Conservation (phyloP, 176 grass and related monocot genomes). For the Phoenix dactylifera region DNA sequence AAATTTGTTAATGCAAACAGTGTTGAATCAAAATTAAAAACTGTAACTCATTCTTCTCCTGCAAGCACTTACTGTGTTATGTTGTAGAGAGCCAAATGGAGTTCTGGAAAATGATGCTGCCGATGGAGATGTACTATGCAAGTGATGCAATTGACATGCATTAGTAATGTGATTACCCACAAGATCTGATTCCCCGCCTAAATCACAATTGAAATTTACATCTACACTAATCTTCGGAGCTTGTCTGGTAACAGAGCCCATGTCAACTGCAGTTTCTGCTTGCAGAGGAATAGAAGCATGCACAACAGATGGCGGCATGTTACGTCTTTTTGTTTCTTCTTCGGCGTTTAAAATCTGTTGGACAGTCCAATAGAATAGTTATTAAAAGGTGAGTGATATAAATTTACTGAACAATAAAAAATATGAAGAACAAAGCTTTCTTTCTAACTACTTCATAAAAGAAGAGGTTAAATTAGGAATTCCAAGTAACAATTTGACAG, state of each 20-base stretch:
- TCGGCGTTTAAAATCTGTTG: constrained; percentile 78
- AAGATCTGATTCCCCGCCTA: constrained; percentile 63
- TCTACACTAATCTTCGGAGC: constrained; percentile 53
- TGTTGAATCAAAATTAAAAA: not conserved
- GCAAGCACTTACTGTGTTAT: constrained; percentile 48
- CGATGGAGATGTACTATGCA: constrained; percentile 65
- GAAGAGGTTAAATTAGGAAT: too few relatives aligned
- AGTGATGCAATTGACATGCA: constrained; percentile 50
- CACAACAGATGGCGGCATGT: constrained; percentile 26
- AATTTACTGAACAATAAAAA: too few relatives aligned
- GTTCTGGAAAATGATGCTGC: constrained; percentile 49
- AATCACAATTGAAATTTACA: constrained; percentile 74
- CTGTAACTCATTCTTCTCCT: not conserved
- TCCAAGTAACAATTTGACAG: too few relatives aligned
- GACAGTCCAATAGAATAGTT: constrained; percentile 14
- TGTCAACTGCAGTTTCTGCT: constrained; percentile 45
- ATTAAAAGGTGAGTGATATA: too few relatives aligned
- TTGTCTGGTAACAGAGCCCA: constrained; percentile 37
- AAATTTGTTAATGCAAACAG: not conserved
- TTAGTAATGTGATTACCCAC: constrained; percentile 61
- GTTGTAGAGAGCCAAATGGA: constrained; percentile 52
- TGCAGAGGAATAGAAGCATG: constrained; percentile 33
- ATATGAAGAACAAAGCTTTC: too few relatives aligned
- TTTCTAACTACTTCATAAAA: too few relatives aligned
- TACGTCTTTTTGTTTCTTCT: constrained; percentile 76